Evolutionary conservation across 2,329 filamentous ascomycete genomes (phyloP), one percentile per base, ranked within the genome.

Genomic region (Madurella fahalii): DNA sequence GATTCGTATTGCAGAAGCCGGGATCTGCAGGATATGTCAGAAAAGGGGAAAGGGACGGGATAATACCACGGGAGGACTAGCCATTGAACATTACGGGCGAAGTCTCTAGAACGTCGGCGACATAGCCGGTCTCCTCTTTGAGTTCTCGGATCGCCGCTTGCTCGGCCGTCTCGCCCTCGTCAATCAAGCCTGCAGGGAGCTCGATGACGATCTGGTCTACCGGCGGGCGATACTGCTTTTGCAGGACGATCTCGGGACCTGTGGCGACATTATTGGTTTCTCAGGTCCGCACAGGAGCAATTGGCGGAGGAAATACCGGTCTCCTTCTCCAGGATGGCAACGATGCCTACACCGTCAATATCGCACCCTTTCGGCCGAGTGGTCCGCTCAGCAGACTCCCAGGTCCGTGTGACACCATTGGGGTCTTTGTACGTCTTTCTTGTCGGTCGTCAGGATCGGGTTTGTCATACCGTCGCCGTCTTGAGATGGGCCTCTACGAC

Each of bases 321-420:
- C 9, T 76, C 67, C 60, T 77, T 79, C 58, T 82, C 73, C 13
- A 91, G 73, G 59, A 90, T 81, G 41, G 86, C 87, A 15, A 89
- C 77, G 54, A 91, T 88, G 56, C 86, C 86, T 13, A 90, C 86
- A 50, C 84, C 86, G 63, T 91, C 87, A 50, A 90, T 84, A 34
- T 82, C 80, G 54, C 77, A 76, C 59, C 70, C 75, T 52, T 75
- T 72, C 12, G 86, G 85, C 3, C 86, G 80, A 0, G 86, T 90
- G 31, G 77, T 78, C n/a, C 87, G 81, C 69, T 89, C 84, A 15
- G 84, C 84, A 1, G 84, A 86, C 66, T 91, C 87, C 87, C 87
- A 90, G 31, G 79, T 82, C 50, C 86, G 77, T 1, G 73, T 68
- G 15, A 73, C 72, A 60, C 82, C 83, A 34, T 78, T 75, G 17